Evolutionary conservation across 345 rosid species (phyloP), one percentile per base, ranked within the genome.

Genomic region (Aegle marmelos): DNA sequence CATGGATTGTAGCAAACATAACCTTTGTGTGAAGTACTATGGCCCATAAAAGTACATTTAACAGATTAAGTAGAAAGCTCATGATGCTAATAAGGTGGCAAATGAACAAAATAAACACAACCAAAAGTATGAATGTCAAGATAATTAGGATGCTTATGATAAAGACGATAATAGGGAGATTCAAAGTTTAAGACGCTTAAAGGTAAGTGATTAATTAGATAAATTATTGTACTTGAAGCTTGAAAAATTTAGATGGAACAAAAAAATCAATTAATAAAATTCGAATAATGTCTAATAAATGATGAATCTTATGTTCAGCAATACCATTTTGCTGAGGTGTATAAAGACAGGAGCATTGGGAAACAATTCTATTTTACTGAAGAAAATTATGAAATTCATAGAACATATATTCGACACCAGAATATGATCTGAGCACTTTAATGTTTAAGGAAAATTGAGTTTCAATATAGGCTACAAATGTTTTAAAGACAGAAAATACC

Each of bases 241-340:
- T 81, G 57, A 0, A 57, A 1, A 81, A 72, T 3, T n/a, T 30
- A 50, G 64, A 6, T 1, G 73, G 54, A 48, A 48, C 19, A 48
- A 48, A 48, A 48, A 5, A 48, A 4, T 48, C 54, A 48, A 48
- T 4, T 66, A 24, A 64, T 50, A 80, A 22, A 5, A 68, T 71
- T 3, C 57, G 65, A 77, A 60, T 31, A 14, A 72, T 24, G 9
- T 81, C 65, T 8, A 81, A 41, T 5, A 77, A n/a, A 22, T 81
- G 81, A 7, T 64, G 22, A 21, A 71, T 62, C 39, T 80, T 80
- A 0, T 58, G 11, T 21, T 80, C 28, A n/a, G n/a, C n/a, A n/a
- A n/a, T n/a, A n/a, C n/a, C n/a, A n/a, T n/a, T n/a, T n/a, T n/a
- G 45, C 17, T 80, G 48, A n/a, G 77, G 76, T 5, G 75, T 76